A percentile compares a stretch with the other conserved stretches of the same genome.
Evolutionary conservation across 768 basidiomycete genomes (phyloP).

Genomic region (Phylloporus arenicola): DNA sequence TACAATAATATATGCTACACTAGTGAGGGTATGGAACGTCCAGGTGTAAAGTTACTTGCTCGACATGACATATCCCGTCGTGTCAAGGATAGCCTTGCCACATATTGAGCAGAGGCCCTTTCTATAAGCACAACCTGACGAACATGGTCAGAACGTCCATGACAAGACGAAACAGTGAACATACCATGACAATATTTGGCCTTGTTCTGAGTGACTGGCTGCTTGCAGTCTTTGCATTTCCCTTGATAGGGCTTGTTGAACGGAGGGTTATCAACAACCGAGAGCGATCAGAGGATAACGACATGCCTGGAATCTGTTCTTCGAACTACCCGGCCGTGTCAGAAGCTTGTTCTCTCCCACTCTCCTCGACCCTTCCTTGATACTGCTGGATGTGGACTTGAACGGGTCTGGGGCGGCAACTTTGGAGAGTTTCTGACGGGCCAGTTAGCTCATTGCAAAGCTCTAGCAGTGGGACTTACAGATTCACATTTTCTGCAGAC

Average conservation of each 20-base stretch:
- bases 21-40: slow-evolving; percentile 19
- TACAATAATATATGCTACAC: slow-evolving; percentile 17
- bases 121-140: slow-evolving; percentile 78
- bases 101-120: slow-evolving; percentile 85
- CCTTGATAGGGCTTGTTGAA: slow-evolving; percentile 67
- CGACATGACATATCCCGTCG: slow-evolving; percentile 79
- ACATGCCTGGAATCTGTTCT: slow-evolving; percentile 71
- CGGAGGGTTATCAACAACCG: not conserved
- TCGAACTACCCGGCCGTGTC: slow-evolving; percentile 61
- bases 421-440: slow-evolving; percentile 76
- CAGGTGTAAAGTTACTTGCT: slow-evolving; percentile 47
- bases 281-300: slow-evolving; percentile 10
- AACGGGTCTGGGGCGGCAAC: slow-evolving; percentile 89
- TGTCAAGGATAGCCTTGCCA: slow-evolving; percentile 82
- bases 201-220: slow-evolving; percentile 75
- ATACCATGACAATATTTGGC: slow-evolving; percentile 87
- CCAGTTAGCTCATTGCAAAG: not conserved
- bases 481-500: slow-evolving; percentile 86
- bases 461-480: slow-evolving; percentile 34
- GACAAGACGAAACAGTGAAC: slow-evolving; percentile 18
- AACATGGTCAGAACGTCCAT: slow-evolving; percentile 4
- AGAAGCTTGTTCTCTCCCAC: slow-evolving; percentile 84
- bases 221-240: slow-evolving; percentile 87
- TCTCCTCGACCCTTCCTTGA: slow-evolving; percentile 76
- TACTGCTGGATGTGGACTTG: slow-evolving; percentile 61